Conservation (phyloP, 257 asterid genomes). For the Solanum appendiculatum region DNA sequence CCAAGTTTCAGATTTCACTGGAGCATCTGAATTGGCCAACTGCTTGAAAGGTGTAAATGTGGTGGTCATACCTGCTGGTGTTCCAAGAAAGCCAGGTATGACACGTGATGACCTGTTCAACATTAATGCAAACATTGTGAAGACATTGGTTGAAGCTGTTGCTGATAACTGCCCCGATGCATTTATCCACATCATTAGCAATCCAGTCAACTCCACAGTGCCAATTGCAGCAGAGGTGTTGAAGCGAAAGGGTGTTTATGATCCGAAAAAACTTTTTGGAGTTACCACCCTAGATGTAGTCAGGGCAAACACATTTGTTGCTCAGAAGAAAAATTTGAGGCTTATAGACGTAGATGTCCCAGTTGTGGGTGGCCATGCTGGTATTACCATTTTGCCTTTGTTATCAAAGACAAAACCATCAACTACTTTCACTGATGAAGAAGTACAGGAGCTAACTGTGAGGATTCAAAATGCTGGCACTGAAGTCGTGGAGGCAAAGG, state of each 20-base stretch:
- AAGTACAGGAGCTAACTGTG: slow-evolving; percentile 55
- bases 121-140: slow-evolving; percentile 72
- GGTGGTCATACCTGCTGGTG: slow-evolving; percentile 85
- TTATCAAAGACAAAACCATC: slow-evolving; percentile 68
- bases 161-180: slow-evolving; percentile 84
- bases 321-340: slow-evolving; percentile 58
- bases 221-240: slow-evolving; percentile 85
- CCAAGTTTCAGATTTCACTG: slow-evolving; percentile 54
- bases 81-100: slow-evolving; percentile 87
- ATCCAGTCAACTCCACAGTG: slow-evolving; percentile 81
- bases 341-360: slow-evolving; percentile 80
- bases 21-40: slow-evolving; percentile 49
- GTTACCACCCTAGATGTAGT: slow-evolving; percentile 84
- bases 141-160: slow-evolving; percentile 57
- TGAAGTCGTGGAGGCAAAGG: slow-evolving; percentile 91
- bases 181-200: slow-evolving; percentile 77
- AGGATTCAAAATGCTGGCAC: slow-evolving; percentile 91
- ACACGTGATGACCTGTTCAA: slow-evolving; percentile 85
- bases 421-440: slow-evolving; percentile 45
- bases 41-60: slow-evolving; percentile 61
- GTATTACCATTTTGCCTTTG: slow-evolving; percentile 71
- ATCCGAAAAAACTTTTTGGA: slow-evolving; percentile 80
- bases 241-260: slow-evolving; percentile 61
- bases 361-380: slow-evolving; percentile 83
- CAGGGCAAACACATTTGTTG: slow-evolving; percentile 67